phyloP scores from a whole-genome alignment of 164 flowering plant genomes.

The Dillenia turbinata region DNA sequence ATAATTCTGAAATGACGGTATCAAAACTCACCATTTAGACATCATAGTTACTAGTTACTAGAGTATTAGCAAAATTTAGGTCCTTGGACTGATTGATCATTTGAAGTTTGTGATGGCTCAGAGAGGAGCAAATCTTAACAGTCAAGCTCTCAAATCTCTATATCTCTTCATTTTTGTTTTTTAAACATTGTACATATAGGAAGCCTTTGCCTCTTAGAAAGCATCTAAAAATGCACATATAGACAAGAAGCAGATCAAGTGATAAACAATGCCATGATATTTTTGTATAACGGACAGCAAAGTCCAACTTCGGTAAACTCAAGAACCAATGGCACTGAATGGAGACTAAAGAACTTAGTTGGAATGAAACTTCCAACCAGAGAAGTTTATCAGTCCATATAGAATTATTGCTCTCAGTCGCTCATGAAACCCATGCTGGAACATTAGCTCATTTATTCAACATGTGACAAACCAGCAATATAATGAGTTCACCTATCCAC shows the following conservation, averaged over 20 bases:
- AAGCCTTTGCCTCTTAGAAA: no score
- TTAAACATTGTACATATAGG: no score
- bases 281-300: no score
- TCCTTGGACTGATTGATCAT: neutral
- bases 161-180: no score
- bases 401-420: no score
- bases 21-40: neutral
- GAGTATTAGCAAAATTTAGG: neutral
- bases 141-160: neutral
- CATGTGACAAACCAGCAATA: neutral
- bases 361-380: neutral
- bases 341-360: neutral
- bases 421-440: no score
- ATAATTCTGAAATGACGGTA: slow-evolving; percentile 24
- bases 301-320: no score
- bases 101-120: neutral
- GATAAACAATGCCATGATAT: no score
- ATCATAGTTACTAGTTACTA: neutral
- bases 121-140: neutral
- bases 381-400: neutral
- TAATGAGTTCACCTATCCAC: slow-evolving; percentile 31
- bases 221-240: no score
- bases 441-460: no score
- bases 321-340: no score
- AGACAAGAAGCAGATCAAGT: no score